Percentiles rank a stretch among this genome's conserved stretches.
These are phyloP conservation scores for Cupressus sempervirens DNA, from an alignment of 75 land plant genomes.

Conservation along the genomic window DNA sequence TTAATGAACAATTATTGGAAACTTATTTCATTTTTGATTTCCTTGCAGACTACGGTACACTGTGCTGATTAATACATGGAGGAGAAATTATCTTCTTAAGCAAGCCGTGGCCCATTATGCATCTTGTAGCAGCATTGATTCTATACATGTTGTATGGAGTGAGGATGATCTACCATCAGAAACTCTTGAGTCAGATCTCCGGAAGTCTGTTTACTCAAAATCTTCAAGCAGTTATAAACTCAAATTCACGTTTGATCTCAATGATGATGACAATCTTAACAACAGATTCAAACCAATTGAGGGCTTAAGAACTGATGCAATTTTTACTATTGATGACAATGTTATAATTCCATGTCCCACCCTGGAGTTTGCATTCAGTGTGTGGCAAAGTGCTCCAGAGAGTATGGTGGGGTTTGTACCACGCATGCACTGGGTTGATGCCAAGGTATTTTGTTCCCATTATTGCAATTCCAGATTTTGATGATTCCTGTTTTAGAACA, in stretches of 20 bases:
- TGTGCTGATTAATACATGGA: conserved; percentile 94
- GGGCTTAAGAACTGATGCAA: conserved; percentile 64
- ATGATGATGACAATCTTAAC: conserved; percentile 83
- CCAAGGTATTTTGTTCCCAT: conserved; percentile 24
- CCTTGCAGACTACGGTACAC: conserved; percentile 65
- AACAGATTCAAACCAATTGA: conserved; percentile 86
- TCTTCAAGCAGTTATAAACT: conserved; percentile 30
- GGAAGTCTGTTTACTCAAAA: conserved; percentile 19
- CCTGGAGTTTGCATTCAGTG: conserved; percentile 76
- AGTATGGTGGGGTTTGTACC: conserved; percentile 99
- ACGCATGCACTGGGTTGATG: conserved; percentile 79
- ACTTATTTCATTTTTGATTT: neutral
- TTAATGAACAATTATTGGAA: neutral
- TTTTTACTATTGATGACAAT: conserved; percentile 96
- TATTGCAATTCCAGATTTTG: conserved; percentile 6
- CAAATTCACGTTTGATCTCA: conserved; percentile 72
- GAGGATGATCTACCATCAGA: conserved; percentile 74
- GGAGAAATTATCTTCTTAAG: conserved; percentile 75
- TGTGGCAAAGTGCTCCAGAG: conserved; percentile 84
- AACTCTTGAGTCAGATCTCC: conserved; percentile 28
- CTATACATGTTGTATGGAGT: conserved; percentile 95
- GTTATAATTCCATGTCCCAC: conserved; percentile 76
- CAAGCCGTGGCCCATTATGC: conserved; percentile 80
- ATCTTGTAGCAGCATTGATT: conserved; percentile 63
- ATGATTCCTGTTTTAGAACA: neutral